Percentiles rank a stretch among this genome's conserved stretches.
Conservation (phyloP, 495 filamentous ascomycete genomes). For the Penicillium paradoxum region DNA sequence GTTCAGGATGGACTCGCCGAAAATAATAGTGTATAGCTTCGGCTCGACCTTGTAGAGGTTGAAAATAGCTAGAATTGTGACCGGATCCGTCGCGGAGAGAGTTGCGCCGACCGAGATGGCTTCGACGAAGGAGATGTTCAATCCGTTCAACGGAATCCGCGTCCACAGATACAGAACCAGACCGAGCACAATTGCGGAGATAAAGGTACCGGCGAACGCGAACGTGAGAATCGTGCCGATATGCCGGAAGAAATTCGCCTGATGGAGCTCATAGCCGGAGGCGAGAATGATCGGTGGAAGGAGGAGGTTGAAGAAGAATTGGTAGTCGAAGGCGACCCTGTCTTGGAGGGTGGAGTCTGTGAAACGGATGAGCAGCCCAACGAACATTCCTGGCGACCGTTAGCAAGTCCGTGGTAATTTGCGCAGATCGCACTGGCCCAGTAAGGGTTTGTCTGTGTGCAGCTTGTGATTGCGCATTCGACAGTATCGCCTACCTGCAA, state of each 20-base stretch:
- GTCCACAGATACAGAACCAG: constrained; percentile 85
- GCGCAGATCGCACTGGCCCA: not conserved
- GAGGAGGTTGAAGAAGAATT: constrained; percentile 98
- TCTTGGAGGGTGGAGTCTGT: constrained; percentile 77
- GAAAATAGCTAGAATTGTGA: constrained; percentile 97
- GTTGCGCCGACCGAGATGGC: constrained; percentile 95
- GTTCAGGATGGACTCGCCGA: constrained; percentile 96
- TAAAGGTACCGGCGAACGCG: constrained; percentile 94
- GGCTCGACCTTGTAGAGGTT: constrained; percentile 99
- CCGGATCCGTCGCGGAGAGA: constrained; percentile 91
- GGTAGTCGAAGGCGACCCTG: constrained; percentile 92
- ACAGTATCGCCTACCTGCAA: constrained; percentile 66
- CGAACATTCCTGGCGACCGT: constrained; percentile 72
- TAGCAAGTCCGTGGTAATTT: not conserved
- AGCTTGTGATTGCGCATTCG: not conserved
- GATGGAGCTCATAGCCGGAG: constrained; percentile 94
- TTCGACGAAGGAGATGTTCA: constrained; percentile 85
- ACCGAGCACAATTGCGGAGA: constrained; percentile 90
- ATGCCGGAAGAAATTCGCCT: constrained; percentile 97
- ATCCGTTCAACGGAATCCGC: constrained; percentile 73
- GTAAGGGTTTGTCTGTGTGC: not conserved
- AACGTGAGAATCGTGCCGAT: constrained; percentile 98
- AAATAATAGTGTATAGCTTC: constrained; percentile 96
- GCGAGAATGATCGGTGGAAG: constrained; percentile 96
- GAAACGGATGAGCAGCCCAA: constrained; percentile 83